These are phyloP conservation scores for Yarrowia sp. DNA, from an alignment of 805 yeast species.

Conservation along the genomic window DNA sequence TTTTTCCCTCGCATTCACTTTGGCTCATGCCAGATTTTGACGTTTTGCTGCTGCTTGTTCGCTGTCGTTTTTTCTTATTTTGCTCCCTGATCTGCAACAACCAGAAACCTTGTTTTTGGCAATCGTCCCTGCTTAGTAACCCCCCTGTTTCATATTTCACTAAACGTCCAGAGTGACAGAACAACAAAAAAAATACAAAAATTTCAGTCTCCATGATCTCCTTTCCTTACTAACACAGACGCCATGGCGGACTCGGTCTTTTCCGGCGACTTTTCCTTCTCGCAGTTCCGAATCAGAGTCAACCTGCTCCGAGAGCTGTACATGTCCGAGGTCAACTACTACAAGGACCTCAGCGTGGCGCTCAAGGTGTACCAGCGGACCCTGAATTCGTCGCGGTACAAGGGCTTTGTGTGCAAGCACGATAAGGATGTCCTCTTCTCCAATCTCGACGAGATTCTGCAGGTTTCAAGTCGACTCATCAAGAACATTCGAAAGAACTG, in stretches of 20 bases:
- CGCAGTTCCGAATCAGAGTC: constrained; percentile 27
- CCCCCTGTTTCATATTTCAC: neutral
- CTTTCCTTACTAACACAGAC: neutral
- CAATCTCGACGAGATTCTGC: constrained; percentile 39
- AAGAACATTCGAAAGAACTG: constrained; percentile 35
- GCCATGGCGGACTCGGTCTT: neutral
- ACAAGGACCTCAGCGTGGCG: constrained; percentile 41
- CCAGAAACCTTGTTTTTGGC: neutral
- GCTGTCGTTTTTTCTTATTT: neutral
- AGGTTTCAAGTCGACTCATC: constrained; percentile 37
- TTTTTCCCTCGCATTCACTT: too few relatives aligned
- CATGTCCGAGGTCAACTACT: constrained; percentile 41
- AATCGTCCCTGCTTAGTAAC: neutral
- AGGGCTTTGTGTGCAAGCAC: constrained; percentile 34
- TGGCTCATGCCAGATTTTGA: neutral
- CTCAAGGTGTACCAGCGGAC: constrained; percentile 38
- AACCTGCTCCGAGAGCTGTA: constrained; percentile 42
- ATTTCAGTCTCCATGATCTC: neutral
- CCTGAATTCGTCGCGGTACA: constrained; percentile 32
- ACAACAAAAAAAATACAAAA: neutral
- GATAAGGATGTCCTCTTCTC: constrained; percentile 37
- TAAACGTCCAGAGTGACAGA: too few relatives aligned
- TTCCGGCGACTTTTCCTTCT: constrained; percentile 6
- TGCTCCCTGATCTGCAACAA: neutral
- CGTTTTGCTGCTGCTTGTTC: neutral